Base-by-base conservation (phyloP, 1,284 basidiomycete genomes). In the Schizopora paradoxa region DNA sequence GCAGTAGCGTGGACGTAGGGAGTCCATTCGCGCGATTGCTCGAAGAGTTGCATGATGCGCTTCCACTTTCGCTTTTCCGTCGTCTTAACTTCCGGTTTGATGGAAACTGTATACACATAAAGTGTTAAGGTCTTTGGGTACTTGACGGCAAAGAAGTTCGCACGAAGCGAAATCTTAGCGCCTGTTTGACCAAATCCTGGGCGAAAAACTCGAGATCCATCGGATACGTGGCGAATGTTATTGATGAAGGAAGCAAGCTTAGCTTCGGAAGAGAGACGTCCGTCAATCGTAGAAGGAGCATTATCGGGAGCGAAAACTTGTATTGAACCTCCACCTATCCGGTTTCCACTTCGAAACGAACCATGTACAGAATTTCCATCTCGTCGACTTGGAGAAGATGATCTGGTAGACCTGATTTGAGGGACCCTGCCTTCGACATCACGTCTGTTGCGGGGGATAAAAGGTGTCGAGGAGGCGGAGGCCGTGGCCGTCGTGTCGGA, bases 121-220 rank as follows among this genome's bases (percentile, higher is more conserved):
- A 60, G 41, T 6, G 79, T 64, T 1, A 61, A 57, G 0, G 67
- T 66, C 42, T 73, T 71, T 0, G 74, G 71, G 18, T 79, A 59
- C 25, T 60, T 70, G 21, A 85, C 58, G 0, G 79, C 54, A 58
- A 85, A 86, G 61, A 85, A 85, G 57, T 88, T 88, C 29, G 82
- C 68, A 1, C 86, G 72, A 5, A 87, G 60, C 0, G 63, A 70
- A 38, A 79, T 72, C 0, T 66, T 48, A 2, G 49, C 67, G 2
- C 86, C 86, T 1, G 63, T 56, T 0, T 73, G 82, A 6, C 85
- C 85, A 51, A 70, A 87, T 0, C 79, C 79, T 0, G 83, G 82
- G 6, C 86, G 76, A 3, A 77, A 36, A 31, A 41, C 47, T 14
- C 41, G 63, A 35, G 45, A 39, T 18, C 40, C 40, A n/a, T 39